Evolutionary conservation across 768 basidiomycete genomes (phyloP).

Genomic region (Tylopilus rubrobrunneus): DNA sequence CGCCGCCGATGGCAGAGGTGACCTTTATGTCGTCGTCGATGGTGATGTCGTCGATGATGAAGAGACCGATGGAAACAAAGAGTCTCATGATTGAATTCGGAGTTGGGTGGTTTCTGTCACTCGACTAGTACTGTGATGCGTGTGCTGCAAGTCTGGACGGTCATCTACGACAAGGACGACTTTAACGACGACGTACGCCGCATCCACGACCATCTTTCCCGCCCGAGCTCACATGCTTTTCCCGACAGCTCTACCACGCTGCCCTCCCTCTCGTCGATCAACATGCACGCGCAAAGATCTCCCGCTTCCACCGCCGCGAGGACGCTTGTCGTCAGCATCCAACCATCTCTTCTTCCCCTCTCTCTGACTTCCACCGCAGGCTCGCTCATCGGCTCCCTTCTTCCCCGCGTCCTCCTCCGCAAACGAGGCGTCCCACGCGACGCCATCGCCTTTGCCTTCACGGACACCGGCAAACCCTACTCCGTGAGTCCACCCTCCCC

Average conservation of each 20-base stretch:
- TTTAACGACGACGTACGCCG: conserved; percentile 36
- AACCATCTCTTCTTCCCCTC: background rate
- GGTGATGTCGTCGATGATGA: conserved; percentile 74
- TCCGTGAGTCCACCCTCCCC: conserved; percentile 43
- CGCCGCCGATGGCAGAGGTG: conserved; percentile 71
- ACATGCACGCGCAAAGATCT: conserved; percentile 53
- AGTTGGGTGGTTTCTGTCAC: conserved; percentile 9
- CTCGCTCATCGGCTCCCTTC: conserved; percentile 70
- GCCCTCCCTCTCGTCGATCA: conserved; percentile 58
- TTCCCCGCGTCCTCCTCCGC: conserved; percentile 60
- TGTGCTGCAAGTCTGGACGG: conserved; percentile 37
- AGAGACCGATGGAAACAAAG: conserved; percentile 80
- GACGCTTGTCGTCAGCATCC: conserved; percentile 57
- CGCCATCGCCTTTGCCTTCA: conserved; percentile 50
- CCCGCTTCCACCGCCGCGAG: conserved; percentile 63
- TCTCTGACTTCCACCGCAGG: conserved; percentile 39
- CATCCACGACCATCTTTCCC: background rate
- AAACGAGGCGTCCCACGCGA: conserved; percentile 49
- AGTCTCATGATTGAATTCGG: conserved; percentile 7
- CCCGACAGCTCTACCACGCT: conserved; percentile 54
- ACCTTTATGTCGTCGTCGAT: conserved; percentile 38
- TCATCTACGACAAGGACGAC: conserved; percentile 33
- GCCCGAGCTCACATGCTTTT: background rate
- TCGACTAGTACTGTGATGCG: too few species aligned
- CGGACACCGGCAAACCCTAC: conserved; percentile 73